Evolutionary conservation across 257 asterid genomes (phyloP), one percentile per base, ranked within the genome.

Genomic region (Fraxinus anomala): DNA sequence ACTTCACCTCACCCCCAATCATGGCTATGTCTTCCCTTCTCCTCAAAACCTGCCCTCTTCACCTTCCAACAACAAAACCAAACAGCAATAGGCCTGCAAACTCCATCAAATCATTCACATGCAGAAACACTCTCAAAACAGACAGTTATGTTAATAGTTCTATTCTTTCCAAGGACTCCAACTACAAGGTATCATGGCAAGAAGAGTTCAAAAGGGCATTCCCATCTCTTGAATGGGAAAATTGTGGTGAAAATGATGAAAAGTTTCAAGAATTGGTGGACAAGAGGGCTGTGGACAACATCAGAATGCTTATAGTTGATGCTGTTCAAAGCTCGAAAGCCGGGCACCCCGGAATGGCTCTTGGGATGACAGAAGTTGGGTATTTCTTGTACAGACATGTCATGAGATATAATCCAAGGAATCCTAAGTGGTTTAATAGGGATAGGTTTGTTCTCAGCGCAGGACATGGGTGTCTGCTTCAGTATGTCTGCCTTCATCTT

Each of bases 291-390:
- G 89, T 81, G 59, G 89, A 87, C 72, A 87, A 82, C 68, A 66
- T 86, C 36, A 87, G 90, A 78, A 86, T 89, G 90, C 81, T 89
- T 80, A 83, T 84, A 7, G 81, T 89, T 17, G 90, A 89, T 36
- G 74, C 90, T 0, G 89, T 87, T 51, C 86, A 89, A 56, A 74
- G 74, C 40, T 88, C 90, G 74, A 80, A 80, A 76, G 88, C 90
- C 2, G 91, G 94, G n/a, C 94, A 89, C 78, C 89, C 88, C 5
- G 89, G 92, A 24, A 86, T 89, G 94, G 89, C 92, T 5, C 82
- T 87, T 78, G 94, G 92, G 39, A 81, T 86, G 87, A 85, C 90
- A 11, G 87, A 81, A 67, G 44, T 84, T 26, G 92, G 85, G 19
- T 83, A 83, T 71, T 80, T 79, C 51, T 72, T 89, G 77, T 89